Base-by-base conservation (phyloP, 352 stramenopile genomes). In the Phytophthora ramorum region DNA sequence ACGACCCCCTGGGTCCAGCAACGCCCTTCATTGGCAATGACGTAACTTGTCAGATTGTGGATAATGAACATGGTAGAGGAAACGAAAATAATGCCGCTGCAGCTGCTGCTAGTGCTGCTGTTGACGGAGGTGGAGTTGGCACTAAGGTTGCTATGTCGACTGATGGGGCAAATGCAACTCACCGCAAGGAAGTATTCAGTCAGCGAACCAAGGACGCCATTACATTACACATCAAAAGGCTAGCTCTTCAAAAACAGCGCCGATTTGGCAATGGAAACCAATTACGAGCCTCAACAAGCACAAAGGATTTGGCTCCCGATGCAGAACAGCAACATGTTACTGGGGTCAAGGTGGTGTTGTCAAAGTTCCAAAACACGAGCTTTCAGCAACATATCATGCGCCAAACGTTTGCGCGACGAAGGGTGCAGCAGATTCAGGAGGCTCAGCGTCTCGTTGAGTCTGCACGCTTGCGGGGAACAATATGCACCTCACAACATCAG, bases 381-480 rank as follows among this genome's bases (percentile, higher is more conserved):
- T 79, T 89, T 32, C 63, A 81, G 24, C 71, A 70, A 14, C 84
- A 93, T 49, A 84, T 93, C 7, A 68, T 58, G 19, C 76, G 82
- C 2, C 81, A 93, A 69, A 68, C 69, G 2, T 71, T 76, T 22
- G 83, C 84, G 0, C 66, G 80, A 13, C 32, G 57, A 14, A 58
- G 58, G 13, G 26, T 50, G 4, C 35, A 72, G 19, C 69, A 85
- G 28, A 61, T 71, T 17, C 48, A 63, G 34, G 50, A 67, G 0
- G 45, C 60, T 0, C 48, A 75, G 16, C 37, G 72, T 19, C 69
- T 76, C 9, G 50, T 69, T 14, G 66, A 69, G 8, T 61, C 63
- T 5, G 58, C 69, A 17, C 72, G 71, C 9, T 78, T 75, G 10
- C 65, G 69, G 3, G 56, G 59, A 44, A 51, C 61, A 20, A 48